Conservation (phyloP, 2,329 filamentous ascomycete genomes). For the Scedosporium dehoogii region DNA sequence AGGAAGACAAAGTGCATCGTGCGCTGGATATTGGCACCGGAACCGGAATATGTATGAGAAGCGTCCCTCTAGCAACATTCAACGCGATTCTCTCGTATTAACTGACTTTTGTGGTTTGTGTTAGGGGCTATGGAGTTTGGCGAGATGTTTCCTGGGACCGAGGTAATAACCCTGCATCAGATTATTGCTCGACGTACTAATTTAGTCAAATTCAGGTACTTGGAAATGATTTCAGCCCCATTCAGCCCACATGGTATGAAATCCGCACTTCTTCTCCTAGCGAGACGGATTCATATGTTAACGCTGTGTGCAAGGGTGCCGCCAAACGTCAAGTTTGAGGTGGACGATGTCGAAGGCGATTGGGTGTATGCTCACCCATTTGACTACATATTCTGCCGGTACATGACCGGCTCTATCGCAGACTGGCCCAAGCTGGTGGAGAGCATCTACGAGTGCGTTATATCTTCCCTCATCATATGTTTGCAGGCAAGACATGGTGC, state of each 20-base stretch:
- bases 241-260: conserved; percentile 14
- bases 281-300: conserved; percentile 29
- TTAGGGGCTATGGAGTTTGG: conserved; percentile 21
- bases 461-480: conserved; percentile 20
- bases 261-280: background rate
- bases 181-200: background rate
- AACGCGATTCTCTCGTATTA: background rate
- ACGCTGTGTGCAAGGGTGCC: conserved; percentile 38
- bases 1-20: conserved; percentile 9
- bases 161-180: conserved; percentile 8
- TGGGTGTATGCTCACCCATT: conserved; percentile 46
- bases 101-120: background rate
- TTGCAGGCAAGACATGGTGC: conserved; percentile 9
- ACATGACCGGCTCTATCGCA: conserved; percentile 44
- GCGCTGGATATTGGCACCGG: conserved; percentile 22
- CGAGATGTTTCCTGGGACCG: conserved; percentile 20
- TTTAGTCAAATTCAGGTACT: conserved; percentile 10
- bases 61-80: background rate
- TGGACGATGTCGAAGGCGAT: conserved; percentile 47
- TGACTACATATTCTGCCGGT: conserved; percentile 51
- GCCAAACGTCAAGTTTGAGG: conserved; percentile 43
- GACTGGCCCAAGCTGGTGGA: conserved; percentile 42
- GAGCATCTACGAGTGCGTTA: conserved; percentile 31
- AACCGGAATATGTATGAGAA: conserved; percentile 21
- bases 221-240: conserved; percentile 15